phyloP scores from a whole-genome alignment of 78 protist species.

The Dictyostelium purpureum region DNA sequence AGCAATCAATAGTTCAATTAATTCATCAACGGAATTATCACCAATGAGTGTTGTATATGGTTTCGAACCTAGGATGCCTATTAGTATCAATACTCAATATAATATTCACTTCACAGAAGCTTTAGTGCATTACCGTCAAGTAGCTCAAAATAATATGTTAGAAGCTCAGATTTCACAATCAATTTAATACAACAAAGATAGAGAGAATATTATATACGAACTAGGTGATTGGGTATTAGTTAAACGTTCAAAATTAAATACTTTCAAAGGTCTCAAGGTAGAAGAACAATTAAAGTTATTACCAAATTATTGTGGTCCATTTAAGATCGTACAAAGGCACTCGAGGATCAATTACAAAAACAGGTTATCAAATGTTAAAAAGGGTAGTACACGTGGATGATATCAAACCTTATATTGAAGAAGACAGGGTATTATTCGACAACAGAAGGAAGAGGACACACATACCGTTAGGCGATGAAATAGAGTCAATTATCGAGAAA shows the following conservation, averaged over 20 bases:
- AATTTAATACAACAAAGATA: not conserved
- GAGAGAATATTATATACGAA: not conserved
- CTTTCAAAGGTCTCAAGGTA: too few species aligned
- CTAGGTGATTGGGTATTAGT: not conserved
- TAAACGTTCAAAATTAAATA: not conserved
- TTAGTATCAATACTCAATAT: not conserved
- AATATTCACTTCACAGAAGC: not conserved
- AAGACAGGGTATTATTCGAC: too few species aligned
- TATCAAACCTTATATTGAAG: too few species aligned
- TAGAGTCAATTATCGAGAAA: too few species aligned
- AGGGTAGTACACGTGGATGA: too few species aligned
- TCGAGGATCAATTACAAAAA: too few species aligned
- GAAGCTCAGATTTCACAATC: not conserved
- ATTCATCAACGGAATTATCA: not conserved
- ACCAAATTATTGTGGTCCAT: too few species aligned
- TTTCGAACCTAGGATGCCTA: slow-evolving; percentile 7
- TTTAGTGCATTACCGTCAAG: not conserved
- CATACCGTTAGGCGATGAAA: too few species aligned
- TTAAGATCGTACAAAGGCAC: too few species aligned
- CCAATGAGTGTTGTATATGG: not conserved
- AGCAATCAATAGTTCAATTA: not conserved
- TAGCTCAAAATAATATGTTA: not conserved
- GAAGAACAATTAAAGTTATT: too few species aligned
- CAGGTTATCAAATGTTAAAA: too few species aligned
- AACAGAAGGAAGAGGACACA: too few species aligned